phyloP scores from a whole-genome alignment of 257 asterid species.

The Craterostigma plantagineum region DNA sequence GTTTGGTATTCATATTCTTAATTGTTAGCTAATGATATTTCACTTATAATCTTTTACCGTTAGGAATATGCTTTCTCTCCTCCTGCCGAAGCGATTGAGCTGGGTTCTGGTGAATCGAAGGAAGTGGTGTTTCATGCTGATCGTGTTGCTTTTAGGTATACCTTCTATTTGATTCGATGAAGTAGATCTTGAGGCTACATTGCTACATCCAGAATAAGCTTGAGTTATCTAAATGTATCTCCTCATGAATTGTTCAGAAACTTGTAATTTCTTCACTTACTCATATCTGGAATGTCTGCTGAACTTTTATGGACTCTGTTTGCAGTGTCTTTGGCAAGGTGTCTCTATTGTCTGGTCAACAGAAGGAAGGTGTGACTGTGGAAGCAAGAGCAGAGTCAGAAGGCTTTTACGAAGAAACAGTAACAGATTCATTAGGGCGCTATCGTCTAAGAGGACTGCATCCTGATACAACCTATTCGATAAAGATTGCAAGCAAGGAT shows the following conservation, averaged over 20 bases:
- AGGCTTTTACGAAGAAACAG: constrained; percentile 85
- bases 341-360: constrained; percentile 79
- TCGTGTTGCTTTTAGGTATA: constrained; percentile 86
- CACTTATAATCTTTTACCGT: constrained; percentile 13
- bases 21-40: neutral
- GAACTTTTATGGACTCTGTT: constrained; percentile 12
- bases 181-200: too few relatives aligned
- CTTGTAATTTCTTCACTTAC: too few relatives aligned
- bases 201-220: constrained; percentile 10
- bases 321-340: constrained; percentile 80
- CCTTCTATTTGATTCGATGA: neutral
- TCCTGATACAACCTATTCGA: constrained; percentile 55
- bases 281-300: too few relatives aligned
- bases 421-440: constrained; percentile 67
- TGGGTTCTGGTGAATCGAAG: constrained; percentile 85
- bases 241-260: too few relatives aligned
- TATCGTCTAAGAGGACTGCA: constrained; percentile 89
- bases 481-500: constrained; percentile 55
- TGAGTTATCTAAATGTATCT: constrained; percentile 7
- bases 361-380: constrained; percentile 67
- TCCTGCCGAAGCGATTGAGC: constrained; percentile 73
- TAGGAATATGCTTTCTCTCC: constrained; percentile 97
- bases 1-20: neutral
- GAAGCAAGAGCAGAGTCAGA: constrained; percentile 85
- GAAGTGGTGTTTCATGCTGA: constrained; percentile 69